Base-by-base conservation (phyloP, 1,284 basidiomycete genomes). In the Tilletia walkeri region DNA sequence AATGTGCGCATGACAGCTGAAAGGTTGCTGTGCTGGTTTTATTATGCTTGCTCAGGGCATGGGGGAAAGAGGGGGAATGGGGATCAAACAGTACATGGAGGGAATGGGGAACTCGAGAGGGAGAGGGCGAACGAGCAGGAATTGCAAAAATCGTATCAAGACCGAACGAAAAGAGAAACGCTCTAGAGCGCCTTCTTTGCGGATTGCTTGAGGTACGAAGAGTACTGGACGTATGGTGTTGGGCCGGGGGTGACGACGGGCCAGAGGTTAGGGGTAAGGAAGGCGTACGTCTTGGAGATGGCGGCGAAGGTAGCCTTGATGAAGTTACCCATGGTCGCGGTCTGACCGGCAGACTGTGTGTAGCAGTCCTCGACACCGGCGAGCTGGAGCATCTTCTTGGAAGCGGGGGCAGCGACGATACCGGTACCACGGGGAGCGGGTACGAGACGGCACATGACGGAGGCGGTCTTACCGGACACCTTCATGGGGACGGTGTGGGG, bases 401-500 rank as follows among this genome's bases (percentile, higher is more conserved):
- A 95, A 66, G 92, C 96, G 61, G 96, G 96, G 70, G 96, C 95
- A 84, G 96, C 96, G 84, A 99, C 96, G 86, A 99, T 95, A 88
- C 96, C 96, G 80, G 96, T 99, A 86, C 96, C 96, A 82, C 96
- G 92, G 67, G 83, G 96, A 66, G 96, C 96, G 81, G 96, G 96
- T 84, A 99, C 95, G 83, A 99, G 90, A 85, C 95, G 92, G 87
- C 94, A 97, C 93, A 95, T 97, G 86, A 99, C 96, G 77, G 95
- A 98, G 78, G 95, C 96, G 80, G 94, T 92, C 89, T 99, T 99
- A 80, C 96, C 96, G 86, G 90, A 91, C 84, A 98, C 95, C 79
- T 88, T 99, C 97, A 85, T 92, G 92, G 96, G 96, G 73, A 99
- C 95, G 73, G 96, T 99, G 88, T 99, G 96, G 70, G 96, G 96